Evolutionary conservation across 106 monocot genomes (phyloP).

Genomic region (Gastrodia elata): DNA sequence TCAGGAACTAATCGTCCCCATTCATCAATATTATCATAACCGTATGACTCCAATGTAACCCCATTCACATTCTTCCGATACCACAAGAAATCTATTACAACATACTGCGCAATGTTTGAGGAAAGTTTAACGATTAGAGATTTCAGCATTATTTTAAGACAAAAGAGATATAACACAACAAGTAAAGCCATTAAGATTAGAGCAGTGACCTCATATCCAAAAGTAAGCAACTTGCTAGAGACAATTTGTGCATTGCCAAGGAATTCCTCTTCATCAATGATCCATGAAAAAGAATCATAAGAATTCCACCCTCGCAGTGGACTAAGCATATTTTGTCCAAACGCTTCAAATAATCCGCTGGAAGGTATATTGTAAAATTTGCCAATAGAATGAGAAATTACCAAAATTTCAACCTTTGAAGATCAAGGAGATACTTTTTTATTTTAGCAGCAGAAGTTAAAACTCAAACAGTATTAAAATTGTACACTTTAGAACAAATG

Average conservation of each 20-base stretch:
- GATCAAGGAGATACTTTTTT: not conserved
- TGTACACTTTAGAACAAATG: not conserved
- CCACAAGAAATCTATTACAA: slow-evolving; percentile 88
- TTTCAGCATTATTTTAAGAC: not conserved
- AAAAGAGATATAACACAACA: not conserved
- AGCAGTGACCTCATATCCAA: slow-evolving; percentile 73
- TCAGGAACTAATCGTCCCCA: slow-evolving; percentile 83
- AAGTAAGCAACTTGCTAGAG: slow-evolving; percentile 38
- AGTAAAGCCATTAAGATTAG: not conserved
- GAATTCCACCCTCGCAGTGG: slow-evolving; percentile 97
- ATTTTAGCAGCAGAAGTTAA: not conserved
- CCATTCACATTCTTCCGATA: slow-evolving; percentile 62
- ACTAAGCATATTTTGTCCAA: slow-evolving; percentile 14
- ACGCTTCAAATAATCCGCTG: slow-evolving; percentile 18
- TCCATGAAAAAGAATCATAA: slow-evolving; percentile 93
- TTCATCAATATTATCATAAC: slow-evolving; percentile 62
- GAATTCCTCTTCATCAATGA: slow-evolving; percentile 57
- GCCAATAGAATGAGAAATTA: not conserved
- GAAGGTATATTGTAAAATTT: not conserved
- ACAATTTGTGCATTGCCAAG: slow-evolving; percentile 65
- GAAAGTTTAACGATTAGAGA: not conserved
- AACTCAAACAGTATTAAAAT: not conserved
- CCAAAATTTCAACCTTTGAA: not conserved
- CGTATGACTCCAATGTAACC: slow-evolving; percentile 41
- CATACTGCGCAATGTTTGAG: slow-evolving; percentile 42